Evolutionary conservation across 371 early-diverging fungal genomes (phyloP).

Genomic region (Mortierella sp.): DNA sequence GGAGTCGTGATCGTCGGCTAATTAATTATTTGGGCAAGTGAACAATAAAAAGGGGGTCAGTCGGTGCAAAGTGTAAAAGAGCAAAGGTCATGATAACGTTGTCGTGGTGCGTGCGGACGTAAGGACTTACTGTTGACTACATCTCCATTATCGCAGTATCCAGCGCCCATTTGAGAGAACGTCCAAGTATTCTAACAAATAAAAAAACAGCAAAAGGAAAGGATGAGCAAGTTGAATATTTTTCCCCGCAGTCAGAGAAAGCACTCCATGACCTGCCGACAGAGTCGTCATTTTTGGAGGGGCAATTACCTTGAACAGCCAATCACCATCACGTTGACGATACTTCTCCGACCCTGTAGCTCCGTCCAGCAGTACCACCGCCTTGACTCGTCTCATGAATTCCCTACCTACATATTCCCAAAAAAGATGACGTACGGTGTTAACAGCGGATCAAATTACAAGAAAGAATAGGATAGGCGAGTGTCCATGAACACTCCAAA

Average conservation of each 20-base stretch:
- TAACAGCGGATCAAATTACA: too few species aligned
- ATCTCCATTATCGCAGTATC: background rate
- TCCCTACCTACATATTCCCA: slow-evolving; percentile 9
- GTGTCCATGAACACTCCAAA: too few species aligned
- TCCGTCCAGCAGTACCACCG: slow-evolving; percentile 32
- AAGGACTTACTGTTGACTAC: background rate
- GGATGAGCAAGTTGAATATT: background rate
- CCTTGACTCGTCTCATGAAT: slow-evolving; percentile 33
- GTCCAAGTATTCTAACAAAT: background rate
- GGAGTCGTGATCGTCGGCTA: slow-evolving; percentile 40
- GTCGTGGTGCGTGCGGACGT: background rate
- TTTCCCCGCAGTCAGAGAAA: too few species aligned
- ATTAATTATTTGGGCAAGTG: background rate
- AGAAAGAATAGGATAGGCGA: too few species aligned
- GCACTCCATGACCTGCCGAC: background rate
- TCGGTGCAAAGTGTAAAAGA: too few species aligned
- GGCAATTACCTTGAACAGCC: slow-evolving; percentile 27
- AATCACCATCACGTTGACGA: background rate
- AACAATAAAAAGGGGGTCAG: background rate
- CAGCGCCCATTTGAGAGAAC: background rate
- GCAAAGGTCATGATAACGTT: background rate
- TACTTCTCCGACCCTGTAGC: background rate
- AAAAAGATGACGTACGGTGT: too few species aligned
- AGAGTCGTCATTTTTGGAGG: background rate
- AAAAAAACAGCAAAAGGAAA: background rate